A percentile compares a stretch with the other conserved stretches of the same genome.
phyloP scores from a whole-genome alignment of 495 filamentous ascomycete species.

The Hypoxylon lienhwacheense region DNA sequence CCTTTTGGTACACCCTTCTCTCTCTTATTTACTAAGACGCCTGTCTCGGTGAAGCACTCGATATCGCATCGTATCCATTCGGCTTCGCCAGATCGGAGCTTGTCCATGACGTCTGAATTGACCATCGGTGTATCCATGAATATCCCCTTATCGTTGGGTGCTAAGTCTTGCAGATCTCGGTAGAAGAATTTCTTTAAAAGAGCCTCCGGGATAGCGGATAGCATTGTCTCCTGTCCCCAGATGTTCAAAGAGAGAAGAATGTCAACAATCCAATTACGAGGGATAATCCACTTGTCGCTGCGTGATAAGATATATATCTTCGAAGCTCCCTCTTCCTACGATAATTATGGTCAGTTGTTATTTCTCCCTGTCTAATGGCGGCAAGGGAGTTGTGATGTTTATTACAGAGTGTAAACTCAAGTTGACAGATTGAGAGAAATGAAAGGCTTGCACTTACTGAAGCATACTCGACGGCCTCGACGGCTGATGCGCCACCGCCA shows the following conservation, averaged over 20 bases:
- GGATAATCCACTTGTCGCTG: slow-evolving; percentile 88
- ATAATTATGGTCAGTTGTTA: background rate
- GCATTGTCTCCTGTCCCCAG: slow-evolving; percentile 71
- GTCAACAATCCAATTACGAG: slow-evolving; percentile 74
- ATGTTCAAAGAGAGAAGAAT: slow-evolving; percentile 74
- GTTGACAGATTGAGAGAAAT: too few relatives aligned
- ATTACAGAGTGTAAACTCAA: too few relatives aligned
- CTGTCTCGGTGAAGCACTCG: slow-evolving; percentile 61
- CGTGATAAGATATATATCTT: slow-evolving; percentile 74
- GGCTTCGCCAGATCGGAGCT: slow-evolving; percentile 73
- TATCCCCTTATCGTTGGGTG: slow-evolving; percentile 67
- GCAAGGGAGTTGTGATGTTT: background rate
- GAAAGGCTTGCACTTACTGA: slow-evolving; percentile 41
- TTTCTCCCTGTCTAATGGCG: background rate
- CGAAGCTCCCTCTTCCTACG: slow-evolving; percentile 56
- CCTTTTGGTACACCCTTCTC: slow-evolving; percentile 70
- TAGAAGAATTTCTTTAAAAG: slow-evolving; percentile 81
- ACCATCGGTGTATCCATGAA: slow-evolving; percentile 88
- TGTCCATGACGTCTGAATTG: slow-evolving; percentile 75
- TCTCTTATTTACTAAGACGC: slow-evolving; percentile 71
- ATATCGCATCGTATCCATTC: slow-evolving; percentile 84
- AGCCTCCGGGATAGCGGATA: slow-evolving; percentile 77
- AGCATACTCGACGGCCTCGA: slow-evolving; percentile 83
- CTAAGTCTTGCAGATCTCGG: slow-evolving; percentile 77
- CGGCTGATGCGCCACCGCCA: slow-evolving; percentile 78